These are phyloP conservation scores for Exophiala sp. DNA, from an alignment of 2,329 filamentous ascomycete species.

Conservation along the genomic window DNA sequence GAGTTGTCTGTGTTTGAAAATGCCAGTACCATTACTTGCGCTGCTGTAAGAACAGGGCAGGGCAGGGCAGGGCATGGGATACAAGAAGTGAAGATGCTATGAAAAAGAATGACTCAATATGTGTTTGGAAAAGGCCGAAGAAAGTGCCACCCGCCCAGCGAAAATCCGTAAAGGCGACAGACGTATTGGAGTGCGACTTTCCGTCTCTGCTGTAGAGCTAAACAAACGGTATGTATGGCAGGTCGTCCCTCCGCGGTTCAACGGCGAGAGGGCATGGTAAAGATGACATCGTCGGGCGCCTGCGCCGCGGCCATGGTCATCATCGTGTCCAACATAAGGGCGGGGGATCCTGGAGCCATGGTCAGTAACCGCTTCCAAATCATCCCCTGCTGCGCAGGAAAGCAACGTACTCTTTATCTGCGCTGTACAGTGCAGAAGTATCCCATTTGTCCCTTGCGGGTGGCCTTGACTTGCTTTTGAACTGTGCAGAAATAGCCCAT, in stretches of 20 bases:
- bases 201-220: too few relatives aligned
- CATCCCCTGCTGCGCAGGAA: not conserved
- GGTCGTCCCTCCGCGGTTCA: not conserved
- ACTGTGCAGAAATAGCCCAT: conserved; percentile 9
- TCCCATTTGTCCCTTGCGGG: not conserved
- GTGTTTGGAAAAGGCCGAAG: too few relatives aligned
- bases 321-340: not conserved
- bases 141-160: too few relatives aligned
- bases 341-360: not conserved
- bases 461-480: conserved; percentile 6
- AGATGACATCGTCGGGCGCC: conserved; percentile 16
- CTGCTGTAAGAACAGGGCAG: not conserved
- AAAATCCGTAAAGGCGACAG: too few relatives aligned
- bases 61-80: not conserved
- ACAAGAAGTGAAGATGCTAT: not conserved
- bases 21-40: not conserved
- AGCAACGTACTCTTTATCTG: conserved; percentile 2
- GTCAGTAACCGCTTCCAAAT: not conserved
- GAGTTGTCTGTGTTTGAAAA: too few relatives aligned
- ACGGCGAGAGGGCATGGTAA: conserved; percentile 11
- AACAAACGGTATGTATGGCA: not conserved
- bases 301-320: conserved; percentile 2
- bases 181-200: too few relatives aligned
- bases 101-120: too few relatives aligned
- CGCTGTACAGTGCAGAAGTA: conserved; percentile 9